Conservation (phyloP, 345 rosid species). For the Sonneratia alba region DNA sequence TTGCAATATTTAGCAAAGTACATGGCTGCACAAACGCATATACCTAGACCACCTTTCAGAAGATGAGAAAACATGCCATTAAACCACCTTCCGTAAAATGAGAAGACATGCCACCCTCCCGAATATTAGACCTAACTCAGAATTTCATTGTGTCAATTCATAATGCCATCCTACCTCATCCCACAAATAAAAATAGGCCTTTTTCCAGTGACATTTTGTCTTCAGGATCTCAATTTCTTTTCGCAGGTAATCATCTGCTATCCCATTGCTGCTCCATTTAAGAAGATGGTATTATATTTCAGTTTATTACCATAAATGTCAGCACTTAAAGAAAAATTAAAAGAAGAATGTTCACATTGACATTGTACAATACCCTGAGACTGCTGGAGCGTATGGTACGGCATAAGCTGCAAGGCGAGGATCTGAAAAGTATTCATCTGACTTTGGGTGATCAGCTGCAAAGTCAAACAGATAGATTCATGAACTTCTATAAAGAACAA, state of each 20-base stretch:
- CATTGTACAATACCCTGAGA: conserved; percentile 47
- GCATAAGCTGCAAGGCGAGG: conserved; percentile 93
- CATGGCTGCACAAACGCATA: background rate
- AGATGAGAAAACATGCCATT: background rate
- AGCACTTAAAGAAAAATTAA: background rate
- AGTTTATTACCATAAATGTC: background rate
- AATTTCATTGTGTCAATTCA: background rate
- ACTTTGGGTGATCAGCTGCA: conserved; percentile 81
- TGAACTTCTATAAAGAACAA: background rate
- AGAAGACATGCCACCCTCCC: background rate
- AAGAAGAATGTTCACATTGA: conserved; percentile 4
- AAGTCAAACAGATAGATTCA: conserved; percentile 7
- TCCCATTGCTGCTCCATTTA: conserved; percentile 50
- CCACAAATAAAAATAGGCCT: conserved; percentile 94
- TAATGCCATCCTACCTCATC: conserved; percentile 56
- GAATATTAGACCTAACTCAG: background rate
- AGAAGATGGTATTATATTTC: conserved; percentile 13
- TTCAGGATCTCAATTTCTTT: conserved; percentile 83
- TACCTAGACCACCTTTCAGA: background rate
- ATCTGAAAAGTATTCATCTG: conserved; percentile 81
- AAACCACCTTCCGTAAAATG: background rate
- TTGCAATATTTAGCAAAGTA: background rate
- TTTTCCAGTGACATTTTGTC: conserved; percentile 87
- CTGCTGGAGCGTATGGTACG: conserved; percentile 57
- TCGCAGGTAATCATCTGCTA: conserved; percentile 63